phyloP scores from a whole-genome alignment of 257 asterid species.

The Linderniella brevidens region DNA sequence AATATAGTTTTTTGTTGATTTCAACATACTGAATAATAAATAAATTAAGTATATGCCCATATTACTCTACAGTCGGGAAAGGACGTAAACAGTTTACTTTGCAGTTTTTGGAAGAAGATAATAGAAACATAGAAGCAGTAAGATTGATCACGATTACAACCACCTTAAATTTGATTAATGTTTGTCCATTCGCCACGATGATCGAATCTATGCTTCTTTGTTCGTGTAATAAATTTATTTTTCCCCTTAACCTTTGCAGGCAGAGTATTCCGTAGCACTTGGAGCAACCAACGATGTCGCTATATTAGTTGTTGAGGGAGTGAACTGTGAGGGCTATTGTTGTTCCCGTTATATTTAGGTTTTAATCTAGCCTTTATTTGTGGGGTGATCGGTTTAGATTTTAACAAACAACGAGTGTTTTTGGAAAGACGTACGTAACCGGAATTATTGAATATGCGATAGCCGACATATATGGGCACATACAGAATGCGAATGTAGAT shows the following conservation, averaged over 20 bases:
- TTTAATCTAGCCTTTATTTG: background rate
- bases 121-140: no score
- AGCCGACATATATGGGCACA: conserved; percentile 53
- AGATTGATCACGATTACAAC: no score
- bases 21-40: no score
- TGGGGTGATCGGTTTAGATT: no score
- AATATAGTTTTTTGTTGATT: no score
- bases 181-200: no score
- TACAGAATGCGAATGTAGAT: conserved; percentile 33
- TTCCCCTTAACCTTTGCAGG: conserved; percentile 18
- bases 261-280: conserved; percentile 53
- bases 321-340: conserved; percentile 30
- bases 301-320: conserved; percentile 59
- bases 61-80: no score
- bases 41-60: no score
- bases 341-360: conserved; percentile 5
- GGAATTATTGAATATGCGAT: conserved; percentile 70
- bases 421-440: conserved; percentile 83
- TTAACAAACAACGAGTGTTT: conserved; percentile 71
- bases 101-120: no score
- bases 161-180: no score
- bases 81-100: no score
- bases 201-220: no score
- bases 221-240: background rate
- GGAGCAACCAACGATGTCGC: conserved; percentile 75